phyloP scores from a whole-genome alignment of 2,329 filamentous ascomycete species.

The Colletotrichum euphorbiae region DNA sequence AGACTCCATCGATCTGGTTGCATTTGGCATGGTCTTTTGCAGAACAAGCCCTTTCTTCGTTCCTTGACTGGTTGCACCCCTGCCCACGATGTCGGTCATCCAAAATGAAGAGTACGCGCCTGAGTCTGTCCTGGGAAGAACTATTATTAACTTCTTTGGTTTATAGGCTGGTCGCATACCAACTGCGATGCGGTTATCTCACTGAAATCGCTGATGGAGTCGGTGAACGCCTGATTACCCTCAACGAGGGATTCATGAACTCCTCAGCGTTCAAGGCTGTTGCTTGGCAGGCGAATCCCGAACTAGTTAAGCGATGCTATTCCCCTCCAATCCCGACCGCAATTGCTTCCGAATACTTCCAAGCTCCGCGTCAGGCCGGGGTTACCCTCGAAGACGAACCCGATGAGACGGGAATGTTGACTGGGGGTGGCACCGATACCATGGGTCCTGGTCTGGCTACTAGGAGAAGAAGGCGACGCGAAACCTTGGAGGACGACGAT shows the following conservation, averaged over 20 bases:
- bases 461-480: conserved; percentile 73
- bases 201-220: conserved; percentile 85
- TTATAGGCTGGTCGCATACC: conserved; percentile 81
- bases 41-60: conserved; percentile 11
- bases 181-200: conserved; percentile 83
- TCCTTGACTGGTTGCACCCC: conserved; percentile 23
- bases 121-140: neutral
- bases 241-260: conserved; percentile 83
- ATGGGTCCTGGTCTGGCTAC: conserved; percentile 75
- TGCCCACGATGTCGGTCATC: conserved; percentile 55
- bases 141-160: neutral
- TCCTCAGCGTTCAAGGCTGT: conserved; percentile 85
- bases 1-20: conserved; percentile 23
- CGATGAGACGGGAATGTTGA: conserved; percentile 79
- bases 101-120: conserved; percentile 56
- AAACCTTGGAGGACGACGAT: conserved; percentile 86
- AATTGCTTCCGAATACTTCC: conserved; percentile 86
- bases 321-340: conserved; percentile 88
- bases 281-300: conserved; percentile 80
- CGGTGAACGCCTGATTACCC: conserved; percentile 83
- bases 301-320: conserved; percentile 84
- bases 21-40: conserved; percentile 26
- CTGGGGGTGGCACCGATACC: conserved; percentile 74
- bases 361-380: conserved; percentile 72
- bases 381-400: conserved; percentile 77